Conservation (phyloP, 768 basidiomycete species). For the Suillus subaureus region DNA sequence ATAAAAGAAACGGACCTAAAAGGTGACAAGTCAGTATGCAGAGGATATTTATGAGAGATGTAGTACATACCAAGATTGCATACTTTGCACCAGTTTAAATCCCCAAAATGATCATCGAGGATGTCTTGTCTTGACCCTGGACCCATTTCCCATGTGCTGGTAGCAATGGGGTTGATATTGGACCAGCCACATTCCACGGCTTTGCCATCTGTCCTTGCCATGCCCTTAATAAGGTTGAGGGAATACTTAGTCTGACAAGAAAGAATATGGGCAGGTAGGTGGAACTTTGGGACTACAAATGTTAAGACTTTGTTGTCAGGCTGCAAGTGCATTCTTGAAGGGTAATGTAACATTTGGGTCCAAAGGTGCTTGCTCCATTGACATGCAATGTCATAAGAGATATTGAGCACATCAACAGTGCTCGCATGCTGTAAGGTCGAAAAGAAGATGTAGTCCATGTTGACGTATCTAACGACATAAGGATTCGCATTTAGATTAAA, state of each 20-base stretch:
- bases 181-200: background rate
- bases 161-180: background rate
- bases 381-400: conserved; percentile 15
- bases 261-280: background rate
- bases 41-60: conserved; percentile 18
- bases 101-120: background rate
- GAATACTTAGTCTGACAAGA: background rate
- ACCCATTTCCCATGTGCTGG: background rate
- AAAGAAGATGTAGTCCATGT: conserved; percentile 14
- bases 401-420: background rate
- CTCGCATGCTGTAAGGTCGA: background rate
- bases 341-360: background rate
- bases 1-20: background rate
- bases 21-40: background rate
- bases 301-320: background rate
- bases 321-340: background rate
- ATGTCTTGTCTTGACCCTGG: background rate
- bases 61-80: conserved; percentile 28
- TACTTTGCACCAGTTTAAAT: background rate
- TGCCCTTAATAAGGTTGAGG: background rate
- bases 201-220: background rate
- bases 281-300: conserved; percentile 12
- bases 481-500: background rate
- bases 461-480: conserved; percentile 8
- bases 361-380: background rate